Evolutionary conservation across 495 filamentous ascomycete species (phyloP), one percentile per base, ranked within the genome.

Genomic region (Penicillium simplicissimum): DNA sequence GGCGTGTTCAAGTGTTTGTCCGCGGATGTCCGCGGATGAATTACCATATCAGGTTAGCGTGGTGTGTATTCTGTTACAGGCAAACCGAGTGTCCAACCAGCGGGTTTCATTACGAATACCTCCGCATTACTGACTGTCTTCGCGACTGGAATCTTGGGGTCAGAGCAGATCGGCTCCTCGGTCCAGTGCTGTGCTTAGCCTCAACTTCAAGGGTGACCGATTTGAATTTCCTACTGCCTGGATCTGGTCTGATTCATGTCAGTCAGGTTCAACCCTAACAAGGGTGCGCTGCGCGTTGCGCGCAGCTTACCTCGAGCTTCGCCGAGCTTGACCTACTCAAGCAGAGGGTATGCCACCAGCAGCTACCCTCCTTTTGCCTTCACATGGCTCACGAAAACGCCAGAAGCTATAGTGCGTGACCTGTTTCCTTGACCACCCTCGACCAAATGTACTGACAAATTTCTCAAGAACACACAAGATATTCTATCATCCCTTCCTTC

Each of bases 311-410:
- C 19, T 13, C 43, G 47, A 64, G 60, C 17, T n/a, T 25, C 13
- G 15, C 21, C 3, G 37, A 66, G 47, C 49, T 58, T 55, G 10
- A 14, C 14, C 15, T 21, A 33, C 25, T 10, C 35, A 25, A 61
- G 35, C 59, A 69, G 70, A 62, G 61, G 60, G 40, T 61, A 66
- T 60, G 58, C 59, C 55, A 68, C 71, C 15, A 67, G 67, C 56
- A 66, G 36, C 14, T 54, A 53, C 34, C 28, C 45, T 14, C 65
- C 65, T 15, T 63, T 71, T 37, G 74, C 75, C 14, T 75, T 64
- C 51, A 78, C 76, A 35, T 79, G 74, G 77, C 66, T 79, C 36
- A 75, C 77, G 8, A 67, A 66, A 52, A 67, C 68, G n/a, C 74
- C 77, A n/a, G 62, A 70, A 49, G 59, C 59, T 13, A 71, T 78